Conservation (phyloP, 192 early-diverging fungal genomes). For the Chytriomyces confervae region DNA sequence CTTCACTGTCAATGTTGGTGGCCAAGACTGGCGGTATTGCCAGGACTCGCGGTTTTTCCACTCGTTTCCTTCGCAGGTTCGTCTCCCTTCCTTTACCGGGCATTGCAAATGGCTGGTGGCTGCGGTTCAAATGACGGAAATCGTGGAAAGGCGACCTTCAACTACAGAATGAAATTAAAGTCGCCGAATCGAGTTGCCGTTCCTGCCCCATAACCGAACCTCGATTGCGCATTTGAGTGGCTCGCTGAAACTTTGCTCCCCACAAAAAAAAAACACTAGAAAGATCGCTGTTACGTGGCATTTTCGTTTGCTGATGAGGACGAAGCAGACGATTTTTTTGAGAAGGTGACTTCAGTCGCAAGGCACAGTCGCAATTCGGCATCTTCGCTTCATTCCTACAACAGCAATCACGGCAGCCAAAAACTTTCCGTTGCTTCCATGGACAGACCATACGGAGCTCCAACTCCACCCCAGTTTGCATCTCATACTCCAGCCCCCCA, state of each 20-base stretch:
- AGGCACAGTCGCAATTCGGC: conserved; percentile 12
- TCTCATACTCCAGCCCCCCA: neutral
- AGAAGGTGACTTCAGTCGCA: neutral
- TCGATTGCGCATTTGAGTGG: neutral
- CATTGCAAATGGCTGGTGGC: neutral
- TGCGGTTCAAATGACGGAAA: neutral
- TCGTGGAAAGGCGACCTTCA: neutral
- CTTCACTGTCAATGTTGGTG: conserved; percentile 28
- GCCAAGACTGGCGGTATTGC: conserved; percentile 48
- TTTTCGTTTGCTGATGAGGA: conserved; percentile 59
- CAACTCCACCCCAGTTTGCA: conserved; percentile 13
- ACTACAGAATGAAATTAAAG: neutral
- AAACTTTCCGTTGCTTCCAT: conserved; percentile 5
- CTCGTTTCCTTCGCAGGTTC: conserved; percentile 52
- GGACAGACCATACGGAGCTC: conserved; percentile 16
- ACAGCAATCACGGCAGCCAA: neutral
- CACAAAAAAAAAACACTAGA: neutral
- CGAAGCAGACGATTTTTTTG: conserved; percentile 53
- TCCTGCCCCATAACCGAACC: neutral
- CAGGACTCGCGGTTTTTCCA: conserved; percentile 56
- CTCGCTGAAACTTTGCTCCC: neutral
- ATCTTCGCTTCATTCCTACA: neutral
- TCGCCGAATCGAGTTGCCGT: no score
- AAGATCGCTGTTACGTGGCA: conserved; percentile 41
- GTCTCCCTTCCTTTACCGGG: conserved; percentile 1